phyloP scores from a whole-genome alignment of 192 early-diverging fungal species.

The Podila horticola region DNA sequence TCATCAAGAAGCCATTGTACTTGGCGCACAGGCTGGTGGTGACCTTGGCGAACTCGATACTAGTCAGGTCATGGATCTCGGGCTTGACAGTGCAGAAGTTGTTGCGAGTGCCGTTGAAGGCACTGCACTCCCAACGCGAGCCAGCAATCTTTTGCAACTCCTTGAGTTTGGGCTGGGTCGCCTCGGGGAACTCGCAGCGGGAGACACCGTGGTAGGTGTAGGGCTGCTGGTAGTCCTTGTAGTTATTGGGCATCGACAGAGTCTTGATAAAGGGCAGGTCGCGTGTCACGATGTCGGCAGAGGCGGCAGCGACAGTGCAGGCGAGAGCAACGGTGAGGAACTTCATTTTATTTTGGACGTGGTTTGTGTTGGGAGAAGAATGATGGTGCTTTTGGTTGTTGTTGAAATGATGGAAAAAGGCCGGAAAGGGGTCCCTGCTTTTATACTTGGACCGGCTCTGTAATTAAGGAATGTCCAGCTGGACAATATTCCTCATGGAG shows the following conservation, averaged over 20 bases:
- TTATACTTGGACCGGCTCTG: no score
- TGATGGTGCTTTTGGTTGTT: not conserved
- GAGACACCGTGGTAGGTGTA: not conserved
- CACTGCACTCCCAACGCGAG: not conserved
- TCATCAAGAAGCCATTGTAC: constrained; percentile 2
- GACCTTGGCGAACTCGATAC: not conserved
- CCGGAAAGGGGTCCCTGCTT: not conserved
- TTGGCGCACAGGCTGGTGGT: not conserved
- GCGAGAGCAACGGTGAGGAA: not conserved
- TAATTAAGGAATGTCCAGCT: no score
- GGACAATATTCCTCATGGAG: no score
- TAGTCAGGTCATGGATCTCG: not conserved
- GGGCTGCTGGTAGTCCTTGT: not conserved
- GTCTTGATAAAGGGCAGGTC: constrained; percentile 5
- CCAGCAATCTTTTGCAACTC: not conserved
- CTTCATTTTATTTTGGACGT: not conserved
- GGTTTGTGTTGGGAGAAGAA: not conserved
- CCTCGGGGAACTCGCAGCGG: not conserved
- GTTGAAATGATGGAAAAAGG: not conserved
- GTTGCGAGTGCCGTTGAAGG: not conserved
- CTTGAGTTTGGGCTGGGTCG: not conserved
- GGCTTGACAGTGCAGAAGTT: not conserved
- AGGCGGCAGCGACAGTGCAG: not conserved
- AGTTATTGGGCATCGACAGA: not conserved
- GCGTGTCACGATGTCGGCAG: not conserved